These are phyloP conservation scores for Boletus sp. DNA, from an alignment of 768 basidiomycete species.

Conservation along the genomic window DNA sequence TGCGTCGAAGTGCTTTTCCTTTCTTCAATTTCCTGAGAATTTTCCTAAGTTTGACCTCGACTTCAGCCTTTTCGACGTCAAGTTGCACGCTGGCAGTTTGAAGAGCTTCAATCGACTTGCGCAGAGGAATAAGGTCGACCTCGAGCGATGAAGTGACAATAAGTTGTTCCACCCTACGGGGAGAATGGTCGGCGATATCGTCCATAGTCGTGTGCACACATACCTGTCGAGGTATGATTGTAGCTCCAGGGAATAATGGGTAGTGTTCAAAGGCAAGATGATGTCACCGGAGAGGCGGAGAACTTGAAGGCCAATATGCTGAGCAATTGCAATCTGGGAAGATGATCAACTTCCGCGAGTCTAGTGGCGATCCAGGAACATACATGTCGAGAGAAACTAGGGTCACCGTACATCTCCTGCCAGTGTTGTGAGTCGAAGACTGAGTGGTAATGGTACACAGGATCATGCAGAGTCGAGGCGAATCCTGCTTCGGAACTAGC, in stretches of 20 bases:
- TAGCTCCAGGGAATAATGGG: slow-evolving; percentile 70
- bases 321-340: slow-evolving; percentile 59
- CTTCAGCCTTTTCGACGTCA: slow-evolving; percentile 55
- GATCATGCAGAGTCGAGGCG: slow-evolving; percentile 42
- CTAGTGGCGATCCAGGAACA: slow-evolving; percentile 17
- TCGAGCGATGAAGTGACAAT: slow-evolving; percentile 38
- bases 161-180: slow-evolving; percentile 30
- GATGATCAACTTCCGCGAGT: background rate
- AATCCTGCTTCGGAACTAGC: slow-evolving; percentile 35
- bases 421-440: slow-evolving; percentile 71
- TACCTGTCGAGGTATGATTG: slow-evolving; percentile 58
- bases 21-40: slow-evolving; percentile 40
- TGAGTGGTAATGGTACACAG: slow-evolving; percentile 73
- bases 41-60: slow-evolving; percentile 48
- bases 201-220: slow-evolving; percentile 31
- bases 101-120: slow-evolving; percentile 45
- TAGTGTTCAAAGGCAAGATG: slow-evolving; percentile 71
- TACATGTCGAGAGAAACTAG: slow-evolving; percentile 72
- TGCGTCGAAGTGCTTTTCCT: slow-evolving; percentile 21
- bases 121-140: slow-evolving; percentile 43
- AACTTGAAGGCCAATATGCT: slow-evolving; percentile 59
- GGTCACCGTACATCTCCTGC: slow-evolving; percentile 75
- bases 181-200: background rate
- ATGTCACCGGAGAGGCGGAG: slow-evolving; percentile 63
- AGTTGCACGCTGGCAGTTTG: slow-evolving; percentile 51